A percentile compares a stretch with the other conserved stretches of the same genome.
Conservation (phyloP, 2,329 filamentous ascomycete species). For the Phialophora expanda region DNA sequence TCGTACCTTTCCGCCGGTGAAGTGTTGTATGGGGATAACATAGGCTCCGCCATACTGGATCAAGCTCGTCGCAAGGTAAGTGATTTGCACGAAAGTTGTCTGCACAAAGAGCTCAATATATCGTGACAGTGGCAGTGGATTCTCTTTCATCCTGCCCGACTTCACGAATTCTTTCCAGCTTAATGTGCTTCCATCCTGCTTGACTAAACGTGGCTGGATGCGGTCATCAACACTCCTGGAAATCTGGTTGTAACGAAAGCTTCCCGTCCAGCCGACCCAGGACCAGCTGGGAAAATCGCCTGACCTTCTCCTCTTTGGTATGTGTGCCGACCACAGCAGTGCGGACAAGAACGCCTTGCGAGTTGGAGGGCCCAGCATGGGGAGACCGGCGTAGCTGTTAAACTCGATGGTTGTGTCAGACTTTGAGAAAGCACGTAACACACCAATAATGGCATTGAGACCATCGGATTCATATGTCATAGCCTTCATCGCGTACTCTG, state of each 20-base stretch:
- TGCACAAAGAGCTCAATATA: conserved; percentile 2
- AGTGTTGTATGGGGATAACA: not conserved
- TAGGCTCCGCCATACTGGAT: conserved; percentile 4
- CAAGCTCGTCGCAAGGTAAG: not conserved
- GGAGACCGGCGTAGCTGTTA: conserved; percentile 15
- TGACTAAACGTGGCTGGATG: not conserved
- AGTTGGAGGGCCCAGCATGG: conserved; percentile 5
- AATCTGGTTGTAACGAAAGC: not conserved
- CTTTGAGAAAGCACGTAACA: conserved; percentile 26
- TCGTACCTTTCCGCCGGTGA: not conserved
- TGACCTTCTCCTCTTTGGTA: conserved; percentile 21
- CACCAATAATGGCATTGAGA: conserved; percentile 19
- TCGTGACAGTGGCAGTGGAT: not conserved
- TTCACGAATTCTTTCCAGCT: conserved; percentile 2
- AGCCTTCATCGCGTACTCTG: conserved; percentile 12
- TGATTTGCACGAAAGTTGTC: not conserved
- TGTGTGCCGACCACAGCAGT: conserved; percentile 4
- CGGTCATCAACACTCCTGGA: not conserved
- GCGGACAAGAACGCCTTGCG: conserved; percentile 9
- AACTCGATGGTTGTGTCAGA: conserved; percentile 18
- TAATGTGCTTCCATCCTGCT: not conserved
- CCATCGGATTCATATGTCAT: conserved; percentile 17
- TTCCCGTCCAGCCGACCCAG: conserved; percentile 34
- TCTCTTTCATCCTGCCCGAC: not conserved
- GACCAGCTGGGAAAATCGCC: conserved; percentile 32